A percentile compares a stretch with the other conserved stretches of the same genome.
These are phyloP conservation scores for Cicer cuneatum DNA, from an alignment of 306 rosid genomes.

Conservation along the genomic window DNA sequence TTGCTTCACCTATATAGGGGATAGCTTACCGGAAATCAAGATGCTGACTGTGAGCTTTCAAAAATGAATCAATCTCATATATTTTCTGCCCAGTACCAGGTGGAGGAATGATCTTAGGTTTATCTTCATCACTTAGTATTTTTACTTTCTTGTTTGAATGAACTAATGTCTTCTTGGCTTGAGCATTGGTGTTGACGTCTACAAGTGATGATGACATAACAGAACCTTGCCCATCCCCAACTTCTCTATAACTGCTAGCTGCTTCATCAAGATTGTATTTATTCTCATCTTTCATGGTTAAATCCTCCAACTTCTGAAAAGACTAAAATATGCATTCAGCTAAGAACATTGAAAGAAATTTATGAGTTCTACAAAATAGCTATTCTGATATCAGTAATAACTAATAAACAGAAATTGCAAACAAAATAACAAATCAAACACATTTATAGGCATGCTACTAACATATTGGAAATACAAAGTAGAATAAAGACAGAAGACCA, in stretches of 20 bases:
- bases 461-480: slow-evolving; percentile 15
- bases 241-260: slow-evolving; percentile 44
- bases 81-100: slow-evolving; percentile 85
- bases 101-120: slow-evolving; percentile 61
- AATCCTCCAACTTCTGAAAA: slow-evolving; percentile 53
- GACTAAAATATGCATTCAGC: slow-evolving; percentile 49
- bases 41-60: slow-evolving; percentile 62
- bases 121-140: slow-evolving; percentile 44
- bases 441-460: slow-evolving; percentile 26
- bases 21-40: slow-evolving; percentile 90
- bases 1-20: slow-evolving; percentile 33
- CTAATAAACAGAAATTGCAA: slow-evolving; percentile 8
- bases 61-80: slow-evolving; percentile 76
- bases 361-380: slow-evolving; percentile 23
- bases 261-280: slow-evolving; percentile 48
- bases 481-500: slow-evolving; percentile 11
- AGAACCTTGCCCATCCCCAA: slow-evolving; percentile 50
- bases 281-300: slow-evolving; percentile 56
- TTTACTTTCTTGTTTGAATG: slow-evolving; percentile 44
- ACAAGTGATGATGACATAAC: slow-evolving; percentile 45
- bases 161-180: slow-evolving; percentile 52
- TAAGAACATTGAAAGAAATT: slow-evolving; percentile 32
- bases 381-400: slow-evolving; percentile 36
- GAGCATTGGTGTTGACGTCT: slow-evolving; percentile 49
- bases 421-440: slow-evolving; percentile 37